Conservation (phyloP, 2,329 filamentous ascomycete genomes). For the Hysterium pulicare region DNA sequence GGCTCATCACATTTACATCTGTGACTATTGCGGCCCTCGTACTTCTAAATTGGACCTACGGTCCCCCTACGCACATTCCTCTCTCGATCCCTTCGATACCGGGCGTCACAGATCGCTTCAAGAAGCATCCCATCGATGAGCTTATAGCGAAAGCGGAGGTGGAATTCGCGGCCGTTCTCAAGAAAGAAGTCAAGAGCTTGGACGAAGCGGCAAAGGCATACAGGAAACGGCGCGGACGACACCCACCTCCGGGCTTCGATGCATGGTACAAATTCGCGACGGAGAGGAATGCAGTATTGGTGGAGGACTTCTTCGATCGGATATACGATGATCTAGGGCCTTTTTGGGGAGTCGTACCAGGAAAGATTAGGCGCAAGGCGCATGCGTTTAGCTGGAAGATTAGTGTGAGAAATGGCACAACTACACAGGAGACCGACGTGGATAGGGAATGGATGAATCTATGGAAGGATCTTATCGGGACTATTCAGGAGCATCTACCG, state of each 20-base stretch:
- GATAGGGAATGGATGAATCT: conserved; percentile 10
- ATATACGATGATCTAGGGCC: conserved; percentile 47
- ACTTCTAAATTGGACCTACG: conserved; percentile 8
- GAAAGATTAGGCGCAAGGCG: conserved; percentile 38
- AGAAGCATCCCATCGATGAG: conserved; percentile 36
- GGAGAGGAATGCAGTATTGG: conserved; percentile 37
- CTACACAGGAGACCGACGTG: conserved; percentile 19
- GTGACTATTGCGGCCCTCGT: conserved; percentile 10
- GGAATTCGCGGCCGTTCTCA: conserved; percentile 25
- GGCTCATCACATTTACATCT: conserved; percentile 11
- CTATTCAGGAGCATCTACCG: conserved; percentile 7
- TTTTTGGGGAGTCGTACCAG: conserved; percentile 45
- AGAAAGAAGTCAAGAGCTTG: conserved; percentile 36
- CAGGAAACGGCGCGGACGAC: conserved; percentile 40
- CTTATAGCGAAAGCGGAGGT: conserved; percentile 33
- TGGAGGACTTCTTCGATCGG: conserved; percentile 50
- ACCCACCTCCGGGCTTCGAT: conserved; percentile 48
- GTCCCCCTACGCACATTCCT: conserved; percentile 1
- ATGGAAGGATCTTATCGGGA: conserved; percentile 34
- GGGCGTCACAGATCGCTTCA: background rate
- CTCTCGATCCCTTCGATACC: conserved; percentile 18
- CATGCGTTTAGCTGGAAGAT: conserved; percentile 38
- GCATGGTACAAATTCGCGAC: conserved; percentile 44
- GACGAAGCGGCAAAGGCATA: conserved; percentile 43
- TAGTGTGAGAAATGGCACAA: conserved; percentile 37